These are phyloP conservation scores for Gossypium davidsonii DNA, from an alignment of 441 rosid species.

Conservation along the genomic window DNA sequence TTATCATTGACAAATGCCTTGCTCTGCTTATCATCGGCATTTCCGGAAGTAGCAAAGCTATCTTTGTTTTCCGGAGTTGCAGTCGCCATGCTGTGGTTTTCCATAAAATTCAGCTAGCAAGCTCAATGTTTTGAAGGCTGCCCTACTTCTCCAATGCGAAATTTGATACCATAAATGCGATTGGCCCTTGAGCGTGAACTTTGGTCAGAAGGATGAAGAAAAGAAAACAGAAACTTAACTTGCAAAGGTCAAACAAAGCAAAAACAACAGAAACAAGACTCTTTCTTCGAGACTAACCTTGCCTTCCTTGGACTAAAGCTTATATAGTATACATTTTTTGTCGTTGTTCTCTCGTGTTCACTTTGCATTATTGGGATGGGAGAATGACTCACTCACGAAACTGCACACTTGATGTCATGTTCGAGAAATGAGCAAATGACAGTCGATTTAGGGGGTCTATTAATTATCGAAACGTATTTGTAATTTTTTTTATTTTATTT, in stretches of 20 bases:
- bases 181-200: neutral
- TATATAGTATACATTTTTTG: neutral
- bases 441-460: too few species aligned
- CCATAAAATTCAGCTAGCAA: neutral
- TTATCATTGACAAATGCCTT: neutral
- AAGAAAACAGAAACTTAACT: neutral
- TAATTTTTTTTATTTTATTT: too few species aligned
- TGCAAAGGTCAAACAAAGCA: neutral
- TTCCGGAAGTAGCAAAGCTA: neutral
- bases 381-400: too few species aligned
- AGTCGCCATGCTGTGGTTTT: neutral
- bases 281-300: neutral
- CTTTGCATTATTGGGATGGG: too few species aligned
- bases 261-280: neutral
- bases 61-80: neutral
- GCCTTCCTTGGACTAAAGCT: neutral
- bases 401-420: too few species aligned
- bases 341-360: too few species aligned
- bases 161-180: neutral
- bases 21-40: neutral
- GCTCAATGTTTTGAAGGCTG: neutral
- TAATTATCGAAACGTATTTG: too few species aligned
- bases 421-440: too few species aligned
- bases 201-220: neutral
- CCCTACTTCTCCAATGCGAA: neutral